Base-by-base conservation (phyloP, 208 protist genomes). In the Giardia muris region DNA sequence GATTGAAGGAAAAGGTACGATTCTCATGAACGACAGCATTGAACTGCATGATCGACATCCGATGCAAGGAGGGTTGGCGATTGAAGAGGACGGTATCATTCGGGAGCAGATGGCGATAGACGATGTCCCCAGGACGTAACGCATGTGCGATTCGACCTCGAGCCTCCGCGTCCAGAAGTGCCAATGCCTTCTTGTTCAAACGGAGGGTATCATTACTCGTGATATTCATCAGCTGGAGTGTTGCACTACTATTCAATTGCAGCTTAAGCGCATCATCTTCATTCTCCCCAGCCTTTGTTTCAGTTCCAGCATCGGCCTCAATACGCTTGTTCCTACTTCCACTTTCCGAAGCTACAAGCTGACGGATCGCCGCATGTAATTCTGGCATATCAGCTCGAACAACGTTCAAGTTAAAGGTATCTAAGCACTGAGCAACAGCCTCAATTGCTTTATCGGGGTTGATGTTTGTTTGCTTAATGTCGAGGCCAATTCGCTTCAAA, bases 1-100 rank as follows among this genome's bases (percentile, higher is more conserved):
- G 97, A 95, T 99, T 99, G 94, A 99, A 99, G 67, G 98, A 96
- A 87, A 99, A 98, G 0, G 98, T 99, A 57, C 98, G 95, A 94
- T 96, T 98, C 1, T 97, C 97, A 93, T 98, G 95, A 10, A 99
- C 96, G 76, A 96, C 90, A 39, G 93, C 95, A 10, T 95, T 95
- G 93, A 99, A 98, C n/a, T 94, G 96, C 98, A 99, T 99, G 95
- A 99, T 99, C 0, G 96, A 98, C 4, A 99, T 96, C 93, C 96
- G 96, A 94, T 99, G 98, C 42, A 99, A 95, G 30, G 98, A 99
- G 0, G 98, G 98, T 95, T 99, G 98, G 42, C 98, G 95, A 94
- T 99, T 99, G 95, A 99, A 99, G 42, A 99, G 94, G 67, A 99
- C 95, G 46, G 98, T 94, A 94, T 99, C 98, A 91, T 97, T 97